Evolutionary conservation across 1,284 basidiomycete genomes (phyloP), one percentile per base, ranked within the genome.

Genomic region (Rhizopogon parksii): DNA sequence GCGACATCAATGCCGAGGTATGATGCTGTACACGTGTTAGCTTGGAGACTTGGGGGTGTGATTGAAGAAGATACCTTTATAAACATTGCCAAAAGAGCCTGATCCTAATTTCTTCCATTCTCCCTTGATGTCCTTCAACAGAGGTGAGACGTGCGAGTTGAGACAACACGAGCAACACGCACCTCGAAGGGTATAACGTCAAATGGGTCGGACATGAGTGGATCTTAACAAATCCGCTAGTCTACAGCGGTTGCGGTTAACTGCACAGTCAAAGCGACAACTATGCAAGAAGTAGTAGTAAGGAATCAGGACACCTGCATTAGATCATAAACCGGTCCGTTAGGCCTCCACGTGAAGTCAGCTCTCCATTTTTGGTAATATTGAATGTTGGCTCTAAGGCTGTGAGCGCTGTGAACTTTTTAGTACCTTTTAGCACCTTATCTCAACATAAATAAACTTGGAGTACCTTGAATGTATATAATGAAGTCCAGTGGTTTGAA

Each of bases 1-100:
- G 94, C 94, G 25, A 98, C 91, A 59, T 95, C 91, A 57, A 96
- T 90, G 3, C 94, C 95, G 24, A 98, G 82, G 71, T 98, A 98
- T 24, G 75, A 81, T 2, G 89, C 93, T 91, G 60, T 14, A 30
- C 27, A 27, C 19, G 11, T 8, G 42, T 46, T 24, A 46, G 15
- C 17, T 1, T 40, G 8, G 43, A 47, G 57, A 9, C 27, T 27
- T 27, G 47, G 62, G 53, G 14, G 4, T 14, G 25, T 35, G 35
- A 40, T 32, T 5, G 7, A 30, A 60, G 65, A 40, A 12, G 7
- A 14, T 47, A 87, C 91, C 91, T 68, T 88, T 91, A 75, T 88
- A 93, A 40, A 96, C 93, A 56, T 91, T 90, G 5, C 93, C 93
- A 69, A 95, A 97, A 32, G 89, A 93, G 4, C 93, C 93, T 30